Conservation (phyloP, 2,329 filamentous ascomycete species). For the Aspergillus sp. region DNA sequence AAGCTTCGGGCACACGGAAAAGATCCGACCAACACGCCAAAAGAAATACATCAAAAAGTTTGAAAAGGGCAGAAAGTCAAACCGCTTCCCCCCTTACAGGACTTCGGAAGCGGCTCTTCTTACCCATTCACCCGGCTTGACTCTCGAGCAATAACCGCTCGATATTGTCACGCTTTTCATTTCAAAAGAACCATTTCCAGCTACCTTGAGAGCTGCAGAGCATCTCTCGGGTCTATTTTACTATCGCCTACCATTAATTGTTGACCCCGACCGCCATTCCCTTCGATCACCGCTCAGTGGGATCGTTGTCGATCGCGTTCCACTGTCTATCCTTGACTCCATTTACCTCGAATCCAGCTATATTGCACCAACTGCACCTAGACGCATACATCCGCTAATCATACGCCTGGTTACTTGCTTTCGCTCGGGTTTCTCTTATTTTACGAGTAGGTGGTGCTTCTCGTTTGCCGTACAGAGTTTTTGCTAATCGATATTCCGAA, state of each 20-base stretch:
- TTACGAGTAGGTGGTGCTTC: conserved; percentile 15
- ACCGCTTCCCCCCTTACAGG: conserved; percentile 8
- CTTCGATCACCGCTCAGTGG: conserved; percentile 21
- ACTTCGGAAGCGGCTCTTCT: conserved; percentile 13
- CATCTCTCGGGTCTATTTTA: conserved; percentile 28
- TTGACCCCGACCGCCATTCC: conserved; percentile 13
- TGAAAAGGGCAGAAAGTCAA: conserved; percentile 8
- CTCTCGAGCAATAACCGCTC: conserved; percentile 10
- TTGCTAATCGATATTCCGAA: conserved; percentile 10
- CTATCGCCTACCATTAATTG: conserved; percentile 20
- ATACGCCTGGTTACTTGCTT: conserved; percentile 20
- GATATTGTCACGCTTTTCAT: conserved; percentile 19
- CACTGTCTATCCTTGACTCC: conserved; percentile 21
- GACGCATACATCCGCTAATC: conserved; percentile 18
- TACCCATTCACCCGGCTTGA: conserved; percentile 11
- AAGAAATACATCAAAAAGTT: conserved; percentile 9
- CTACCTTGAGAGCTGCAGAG: conserved; percentile 37
- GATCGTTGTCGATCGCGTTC: conserved; percentile 10
- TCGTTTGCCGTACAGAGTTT: not conserved
- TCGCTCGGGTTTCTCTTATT: conserved; percentile 16
- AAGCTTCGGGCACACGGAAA: conserved; percentile 18
- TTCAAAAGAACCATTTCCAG: conserved; percentile 21
- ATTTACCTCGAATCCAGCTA: conserved; percentile 9
- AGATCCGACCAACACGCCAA: not conserved
- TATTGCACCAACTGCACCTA: conserved; percentile 12